These are phyloP conservation scores for Pichia gijzeniarum DNA, from an alignment of 805 yeast genomes.

Conservation along the genomic window DNA sequence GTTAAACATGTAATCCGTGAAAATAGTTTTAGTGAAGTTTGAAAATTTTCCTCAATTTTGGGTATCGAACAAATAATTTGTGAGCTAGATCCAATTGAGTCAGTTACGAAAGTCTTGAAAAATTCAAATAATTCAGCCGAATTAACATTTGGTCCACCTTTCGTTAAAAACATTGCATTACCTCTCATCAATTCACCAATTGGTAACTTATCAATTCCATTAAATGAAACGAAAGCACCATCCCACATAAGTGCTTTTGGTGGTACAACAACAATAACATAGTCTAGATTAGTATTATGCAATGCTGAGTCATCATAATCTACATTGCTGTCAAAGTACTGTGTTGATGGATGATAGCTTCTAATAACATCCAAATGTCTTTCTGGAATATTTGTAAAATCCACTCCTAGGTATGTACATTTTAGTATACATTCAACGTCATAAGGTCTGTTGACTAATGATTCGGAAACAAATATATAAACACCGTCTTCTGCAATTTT, in stretches of 20 bases:
- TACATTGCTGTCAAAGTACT: constrained; percentile 7
- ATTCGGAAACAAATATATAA: constrained; percentile 71
- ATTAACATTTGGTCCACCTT: constrained; percentile 54
- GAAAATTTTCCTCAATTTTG: constrained; percentile 66
- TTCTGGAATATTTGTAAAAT: constrained; percentile 32
- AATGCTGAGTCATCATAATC: constrained; percentile 11
- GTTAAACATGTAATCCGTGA: constrained; percentile 62
- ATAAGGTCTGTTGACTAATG: constrained; percentile 36
- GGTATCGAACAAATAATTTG: constrained; percentile 67
- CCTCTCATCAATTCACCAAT: constrained; percentile 60
- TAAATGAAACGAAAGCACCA: constrained; percentile 60
- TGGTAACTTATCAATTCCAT: constrained; percentile 38
- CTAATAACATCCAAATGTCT: constrained; percentile 28
- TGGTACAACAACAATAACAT: constrained; percentile 68
- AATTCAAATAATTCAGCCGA: constrained; percentile 49
- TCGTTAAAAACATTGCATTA: constrained; percentile 58
- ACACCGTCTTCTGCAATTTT: constrained; percentile 67
- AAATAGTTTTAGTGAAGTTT: constrained; percentile 56
- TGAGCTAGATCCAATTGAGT: constrained; percentile 43
- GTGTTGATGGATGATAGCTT: constrained; percentile 23
- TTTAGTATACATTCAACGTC: constrained; percentile 40
- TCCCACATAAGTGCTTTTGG: constrained; percentile 88
- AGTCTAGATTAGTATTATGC: constrained; percentile 34
- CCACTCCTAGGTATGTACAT: constrained; percentile 47
- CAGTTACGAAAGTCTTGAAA: constrained; percentile 53